A percentile compares a stretch with the other conserved stretches of the same genome.
Conservation (phyloP, 2,329 filamentous ascomycete species). For the Colletotrichum incanum region DNA sequence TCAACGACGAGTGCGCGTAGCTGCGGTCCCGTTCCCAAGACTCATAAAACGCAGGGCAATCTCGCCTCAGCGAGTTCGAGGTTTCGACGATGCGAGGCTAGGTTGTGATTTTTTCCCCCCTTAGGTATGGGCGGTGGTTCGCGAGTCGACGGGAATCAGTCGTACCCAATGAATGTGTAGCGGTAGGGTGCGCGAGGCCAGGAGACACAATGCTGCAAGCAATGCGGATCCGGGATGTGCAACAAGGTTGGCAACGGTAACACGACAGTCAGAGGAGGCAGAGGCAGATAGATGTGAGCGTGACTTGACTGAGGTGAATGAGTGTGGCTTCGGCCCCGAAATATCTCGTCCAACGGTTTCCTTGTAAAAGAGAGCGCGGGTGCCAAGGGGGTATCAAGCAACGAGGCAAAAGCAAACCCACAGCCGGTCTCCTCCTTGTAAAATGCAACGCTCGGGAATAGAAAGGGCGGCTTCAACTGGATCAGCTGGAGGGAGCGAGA, state of each 20-base stretch:
- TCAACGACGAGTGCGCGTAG: constrained; percentile 31
- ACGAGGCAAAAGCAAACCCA: constrained; percentile 2
- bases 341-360: constrained; percentile 37
- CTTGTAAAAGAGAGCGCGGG: constrained; percentile 17
- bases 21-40: constrained; percentile 21
- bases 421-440: constrained; percentile 13
- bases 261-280: constrained; percentile 24
- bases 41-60: constrained; percentile 38
- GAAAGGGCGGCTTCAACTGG: constrained; percentile 12
- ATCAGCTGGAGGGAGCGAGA: constrained; percentile 20
- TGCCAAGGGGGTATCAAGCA: constrained; percentile 26
- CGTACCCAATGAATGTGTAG: constrained; percentile 27
- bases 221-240: constrained; percentile 42
- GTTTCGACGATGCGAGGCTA: constrained; percentile 3
- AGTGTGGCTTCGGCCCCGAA: constrained; percentile 31
- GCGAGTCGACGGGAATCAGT: constrained; percentile 21
- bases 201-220: constrained; percentile 26
- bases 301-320: constrained; percentile 7
- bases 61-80: constrained; percentile 24
- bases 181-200: constrained; percentile 29
- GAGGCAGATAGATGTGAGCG: background rate
- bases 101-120: background rate
- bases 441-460: constrained; percentile 8
- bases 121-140: constrained; percentile 9
- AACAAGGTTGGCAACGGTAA: constrained; percentile 39